Conservation (phyloP, 75 land plant species). For the Larix kaempferi region DNA sequence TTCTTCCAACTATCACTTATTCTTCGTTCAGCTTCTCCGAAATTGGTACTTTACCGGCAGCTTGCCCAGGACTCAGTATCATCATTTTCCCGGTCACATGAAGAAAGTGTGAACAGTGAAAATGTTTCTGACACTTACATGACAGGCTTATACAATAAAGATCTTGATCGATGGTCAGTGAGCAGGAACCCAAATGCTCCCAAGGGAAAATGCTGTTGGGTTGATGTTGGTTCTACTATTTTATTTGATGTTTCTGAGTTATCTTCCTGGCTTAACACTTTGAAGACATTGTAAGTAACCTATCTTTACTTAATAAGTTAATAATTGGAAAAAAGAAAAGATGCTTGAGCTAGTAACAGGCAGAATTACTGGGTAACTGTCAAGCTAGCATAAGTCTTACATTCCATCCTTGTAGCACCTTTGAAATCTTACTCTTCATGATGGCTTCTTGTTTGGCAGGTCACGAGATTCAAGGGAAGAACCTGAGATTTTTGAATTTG, state of each 20-base stretch:
- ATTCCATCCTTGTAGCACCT: background rate
- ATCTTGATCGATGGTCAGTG: conserved; percentile 29
- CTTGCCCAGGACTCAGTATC: conserved; percentile 82
- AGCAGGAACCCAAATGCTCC: conserved; percentile 39
- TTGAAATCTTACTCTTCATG: background rate
- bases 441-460: conserved; percentile 30
- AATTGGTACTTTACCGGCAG: conserved; percentile 81
- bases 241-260: conserved; percentile 63
- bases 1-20: conserved; percentile 77
- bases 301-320: background rate
- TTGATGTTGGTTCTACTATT: conserved; percentile 70
- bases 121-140: conserved; percentile 11
- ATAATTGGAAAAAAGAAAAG: background rate
- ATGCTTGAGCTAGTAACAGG: conserved; percentile 2
- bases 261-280: conserved; percentile 43
- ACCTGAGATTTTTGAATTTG: conserved; percentile 93
- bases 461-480: conserved; percentile 32
- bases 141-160: conserved; percentile 8
- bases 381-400: background rate
- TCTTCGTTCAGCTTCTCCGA: conserved; percentile 86
- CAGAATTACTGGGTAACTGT: background rate
- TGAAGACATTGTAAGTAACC: conserved; percentile 31
- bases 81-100: conserved; percentile 40
- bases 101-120: conserved; percentile 6
- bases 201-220: conserved; percentile 86